A percentile compares a stretch with the other conserved stretches of the same genome.
phyloP scores from a whole-genome alignment of 495 filamentous ascomycete genomes.

The Aspergillus indologenus region DNA sequence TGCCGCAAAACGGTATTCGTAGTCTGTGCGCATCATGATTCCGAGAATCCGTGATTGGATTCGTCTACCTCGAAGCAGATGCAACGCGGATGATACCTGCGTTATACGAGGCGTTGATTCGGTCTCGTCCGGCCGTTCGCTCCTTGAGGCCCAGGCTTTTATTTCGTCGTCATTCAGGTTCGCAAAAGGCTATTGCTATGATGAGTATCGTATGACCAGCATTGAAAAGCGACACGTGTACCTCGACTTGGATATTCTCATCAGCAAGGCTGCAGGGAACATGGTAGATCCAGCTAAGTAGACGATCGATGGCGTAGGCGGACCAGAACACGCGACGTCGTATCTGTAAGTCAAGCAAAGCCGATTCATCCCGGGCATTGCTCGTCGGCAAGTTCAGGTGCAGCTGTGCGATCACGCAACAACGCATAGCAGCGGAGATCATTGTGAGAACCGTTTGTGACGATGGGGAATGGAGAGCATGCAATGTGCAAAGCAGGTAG shows the following conservation, averaged over 20 bases:
- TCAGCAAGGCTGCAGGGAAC: slow-evolving; percentile 22
- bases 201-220: not conserved
- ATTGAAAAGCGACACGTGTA: not conserved
- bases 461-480: slow-evolving; percentile 26
- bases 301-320: slow-evolving; percentile 24
- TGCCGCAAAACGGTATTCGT: slow-evolving; percentile 6
- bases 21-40: slow-evolving; percentile 23
- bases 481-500: slow-evolving; percentile 23
- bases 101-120: slow-evolving; percentile 17
- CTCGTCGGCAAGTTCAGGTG: slow-evolving; percentile 14
- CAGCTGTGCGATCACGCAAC: slow-evolving; percentile 20
- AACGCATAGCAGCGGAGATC: slow-evolving; percentile 22
- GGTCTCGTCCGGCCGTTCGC: not conserved
- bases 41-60: slow-evolving; percentile 24
- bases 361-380: not conserved
- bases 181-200: slow-evolving; percentile 16
- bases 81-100: slow-evolving; percentile 20
- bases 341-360: slow-evolving; percentile 16
- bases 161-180: slow-evolving; percentile 21
- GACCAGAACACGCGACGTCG: slow-evolving; percentile 27
- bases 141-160: slow-evolving; percentile 1
- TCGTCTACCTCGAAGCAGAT: slow-evolving; percentile 21
- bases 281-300: slow-evolving; percentile 24
- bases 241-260: slow-evolving; percentile 21
- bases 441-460: slow-evolving; percentile 23